Evolutionary conservation across 768 basidiomycete species (phyloP).

Genomic region (Termitomyces sp.): DNA sequence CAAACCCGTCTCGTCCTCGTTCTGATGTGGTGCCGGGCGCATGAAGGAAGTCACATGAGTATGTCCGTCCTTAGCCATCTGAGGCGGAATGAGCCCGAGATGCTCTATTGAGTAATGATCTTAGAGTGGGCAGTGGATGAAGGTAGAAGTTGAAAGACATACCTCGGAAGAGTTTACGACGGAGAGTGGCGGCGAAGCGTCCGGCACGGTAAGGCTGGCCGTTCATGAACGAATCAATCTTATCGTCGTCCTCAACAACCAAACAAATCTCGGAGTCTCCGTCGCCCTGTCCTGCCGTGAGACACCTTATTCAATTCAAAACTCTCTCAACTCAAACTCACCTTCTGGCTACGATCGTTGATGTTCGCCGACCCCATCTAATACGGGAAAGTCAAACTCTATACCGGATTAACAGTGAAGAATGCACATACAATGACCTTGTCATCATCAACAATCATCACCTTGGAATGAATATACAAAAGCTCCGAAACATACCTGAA

Average conservation of each 20-base stretch:
- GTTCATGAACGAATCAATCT: conserved; percentile 74
- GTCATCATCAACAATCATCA: conserved; percentile 94
- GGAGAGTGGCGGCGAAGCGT: conserved; percentile 80
- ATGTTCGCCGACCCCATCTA: conserved; percentile 94
- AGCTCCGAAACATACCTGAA: conserved; percentile 77
- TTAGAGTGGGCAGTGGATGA: background rate
- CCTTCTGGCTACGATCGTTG: conserved; percentile 85
- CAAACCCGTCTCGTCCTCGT: conserved; percentile 59
- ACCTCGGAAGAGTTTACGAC: conserved; percentile 84
- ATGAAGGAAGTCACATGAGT: conserved; percentile 57
- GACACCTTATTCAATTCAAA: conserved; percentile 2
- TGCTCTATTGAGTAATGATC: conserved; percentile 53
- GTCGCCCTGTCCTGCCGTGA: conserved; percentile 55
- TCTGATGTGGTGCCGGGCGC: conserved; percentile 72
- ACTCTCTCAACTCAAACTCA: conserved; percentile 14
- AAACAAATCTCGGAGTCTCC: conserved; percentile 95
- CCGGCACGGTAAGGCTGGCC: conserved; percentile 68
- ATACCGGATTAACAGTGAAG: background rate
- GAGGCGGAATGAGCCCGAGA: conserved; percentile 80
- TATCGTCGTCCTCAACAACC: conserved; percentile 85
- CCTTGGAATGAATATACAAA: conserved; percentile 81
- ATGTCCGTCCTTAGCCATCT: conserved; percentile 38
- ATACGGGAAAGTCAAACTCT: background rate
- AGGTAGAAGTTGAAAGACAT: background rate
- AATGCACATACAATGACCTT: conserved; percentile 71